Evolutionary conservation across 1,139 yeast species (phyloP).

Genomic region (Pichia cactophila): DNA sequence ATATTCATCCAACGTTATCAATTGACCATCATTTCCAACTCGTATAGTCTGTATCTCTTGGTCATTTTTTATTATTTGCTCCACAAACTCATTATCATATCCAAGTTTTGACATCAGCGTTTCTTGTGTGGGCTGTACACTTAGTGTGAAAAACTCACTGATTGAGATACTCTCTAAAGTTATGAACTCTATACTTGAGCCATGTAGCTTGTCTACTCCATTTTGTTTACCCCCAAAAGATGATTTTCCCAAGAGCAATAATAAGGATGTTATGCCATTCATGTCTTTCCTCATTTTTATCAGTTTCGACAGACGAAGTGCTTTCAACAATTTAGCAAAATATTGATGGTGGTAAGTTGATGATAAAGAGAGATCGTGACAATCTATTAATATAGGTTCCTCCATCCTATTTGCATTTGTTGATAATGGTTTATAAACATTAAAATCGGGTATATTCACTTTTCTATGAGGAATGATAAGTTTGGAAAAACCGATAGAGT

Average conservation of each 20-base stretch:
- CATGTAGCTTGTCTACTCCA: conserved; percentile 28
- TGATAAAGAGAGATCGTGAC: conserved; percentile 16
- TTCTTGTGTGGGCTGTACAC: neutral
- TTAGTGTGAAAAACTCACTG: conserved; percentile 22
- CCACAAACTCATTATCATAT: conserved; percentile 23
- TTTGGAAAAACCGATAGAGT: conserved; percentile 55
- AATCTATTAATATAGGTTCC: conserved; percentile 5
- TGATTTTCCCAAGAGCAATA: conserved; percentile 31
- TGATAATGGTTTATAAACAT: conserved; percentile 24
- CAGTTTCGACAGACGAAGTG: conserved; percentile 50
- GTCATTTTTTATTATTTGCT: conserved; percentile 28
- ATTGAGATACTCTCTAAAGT: conserved; percentile 40
- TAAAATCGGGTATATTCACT: conserved; percentile 49
- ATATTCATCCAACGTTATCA: conserved; percentile 25
- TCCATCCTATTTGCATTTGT: conserved; percentile 21
- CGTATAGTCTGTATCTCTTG: conserved; percentile 25
- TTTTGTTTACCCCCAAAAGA: conserved; percentile 1
- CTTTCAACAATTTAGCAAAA: conserved; percentile 46
- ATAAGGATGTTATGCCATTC: conserved; percentile 45
- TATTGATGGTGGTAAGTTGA: conserved; percentile 46
- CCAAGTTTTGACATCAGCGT: conserved; percentile 17
- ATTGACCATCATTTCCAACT: conserved; percentile 23
- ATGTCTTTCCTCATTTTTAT: conserved; percentile 54
- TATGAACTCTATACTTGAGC: conserved; percentile 56
- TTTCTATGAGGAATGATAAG: conserved; percentile 60